Evolutionary conservation across 768 basidiomycete genomes (phyloP), one percentile per base, ranked within the genome.

Genomic region (Lentinus brumalis): DNA sequence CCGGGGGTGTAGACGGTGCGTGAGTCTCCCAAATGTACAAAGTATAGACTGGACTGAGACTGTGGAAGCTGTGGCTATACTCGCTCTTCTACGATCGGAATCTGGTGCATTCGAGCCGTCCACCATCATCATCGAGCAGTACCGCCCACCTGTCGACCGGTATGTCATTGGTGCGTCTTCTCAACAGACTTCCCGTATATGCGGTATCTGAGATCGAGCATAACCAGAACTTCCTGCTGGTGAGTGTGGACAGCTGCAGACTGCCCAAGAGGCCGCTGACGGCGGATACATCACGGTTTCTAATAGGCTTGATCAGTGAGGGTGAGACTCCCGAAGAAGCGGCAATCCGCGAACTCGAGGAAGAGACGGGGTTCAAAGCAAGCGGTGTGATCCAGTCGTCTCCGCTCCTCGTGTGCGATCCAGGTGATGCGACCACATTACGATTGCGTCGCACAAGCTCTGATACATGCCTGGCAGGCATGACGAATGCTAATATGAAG

Each of bases 401-500:
- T 7, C 85, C 87, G 3, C 66, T 86, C 26, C 69, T 88, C 29
- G 88, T 89, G 39, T 76, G 73, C 61, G 91, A 94, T 70, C 91
- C 92, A 63, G 92, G 90, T 90, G 44, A 53, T 75, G 68, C 16
- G 54, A 29, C 4, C 31, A 51, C 18, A 39, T 31, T 42, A n/a
- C 56, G 46, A 11, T 26, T 31, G 41, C 45, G 60, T 50, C 44
- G n/a, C 57, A 12, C 11, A 10, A 35, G 15, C 39, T 29, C 1
- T n/a, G 26, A 44, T 11, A 39, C 40, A 53, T 29, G 53, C 35
- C 35, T 35, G 35, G 38, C 31, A 92, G 94, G 96, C 10, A 95
- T 98, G 94, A 90, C 92, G 18, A 94, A 87, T 46, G 91, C 96
- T 12, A 96, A 91, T 70, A 96, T 96, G 92, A 88, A 92, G 67